A percentile compares a stretch with the other conserved stretches of the same genome.
phyloP scores from a whole-genome alignment of 2,329 filamentous ascomycete species.

The Lasiodiplodia hormozganensis region DNA sequence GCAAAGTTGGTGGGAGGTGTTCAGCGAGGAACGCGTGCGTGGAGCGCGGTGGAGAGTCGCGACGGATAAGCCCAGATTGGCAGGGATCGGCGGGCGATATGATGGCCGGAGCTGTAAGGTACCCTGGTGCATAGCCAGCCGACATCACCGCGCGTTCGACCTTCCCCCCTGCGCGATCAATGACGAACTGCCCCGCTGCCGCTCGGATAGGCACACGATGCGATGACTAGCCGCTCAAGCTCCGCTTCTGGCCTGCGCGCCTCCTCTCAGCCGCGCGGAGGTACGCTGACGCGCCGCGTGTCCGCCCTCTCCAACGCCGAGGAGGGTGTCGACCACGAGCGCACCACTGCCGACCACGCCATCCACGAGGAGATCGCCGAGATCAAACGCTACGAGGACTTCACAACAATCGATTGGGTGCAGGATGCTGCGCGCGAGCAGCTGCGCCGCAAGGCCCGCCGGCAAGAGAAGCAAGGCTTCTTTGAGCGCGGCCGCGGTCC shows the following conservation, averaged over 20 bases:
- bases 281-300: conserved; percentile 71
- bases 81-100: conserved; percentile 15
- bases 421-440: conserved; percentile 95
- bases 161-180: conserved; percentile 14
- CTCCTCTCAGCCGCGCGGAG: conserved; percentile 56
- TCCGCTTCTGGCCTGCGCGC: conserved; percentile 43
- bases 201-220: conserved; percentile 40
- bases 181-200: conserved; percentile 18
- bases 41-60: conserved; percentile 21
- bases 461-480: conserved; percentile 74
- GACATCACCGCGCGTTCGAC: neutral
- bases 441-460: conserved; percentile 76
- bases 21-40: conserved; percentile 12
- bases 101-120: conserved; percentile 20
- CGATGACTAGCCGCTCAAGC: conserved; percentile 54
- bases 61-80: conserved; percentile 17
- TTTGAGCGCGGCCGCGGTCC: conserved; percentile 72
- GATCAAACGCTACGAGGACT: conserved; percentile 98
- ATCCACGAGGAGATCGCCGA: conserved; percentile 95
- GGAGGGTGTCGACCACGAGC: conserved; percentile 63
- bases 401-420: conserved; percentile 99
- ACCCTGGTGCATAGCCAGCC: conserved; percentile 22
- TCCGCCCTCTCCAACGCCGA: conserved; percentile 72
- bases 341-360: conserved; percentile 67
- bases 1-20: neutral